Evolutionary conservation across 106 monocot species (phyloP), one percentile per base, ranked within the genome.

Genomic region (Dendrobium officinale): DNA sequence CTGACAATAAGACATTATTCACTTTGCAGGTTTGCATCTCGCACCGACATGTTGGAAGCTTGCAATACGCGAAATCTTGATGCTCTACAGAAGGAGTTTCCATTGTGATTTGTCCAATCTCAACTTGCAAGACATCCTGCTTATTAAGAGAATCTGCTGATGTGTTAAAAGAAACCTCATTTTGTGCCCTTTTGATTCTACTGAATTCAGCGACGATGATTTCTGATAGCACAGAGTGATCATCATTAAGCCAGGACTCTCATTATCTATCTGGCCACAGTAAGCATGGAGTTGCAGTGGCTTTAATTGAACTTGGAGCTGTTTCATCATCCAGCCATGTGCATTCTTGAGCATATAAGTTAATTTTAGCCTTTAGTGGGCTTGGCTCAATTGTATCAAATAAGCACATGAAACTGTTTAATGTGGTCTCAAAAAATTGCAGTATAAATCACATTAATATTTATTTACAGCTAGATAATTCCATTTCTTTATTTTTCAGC

Each of bases 61-160:
- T 98, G 97, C 44, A 89, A 91, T 77, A 81, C 89, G 19, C 78
- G 94, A 59, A 94, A 98, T 58, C 88, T 98, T 64, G 94, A 98
- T 76, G 74, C 83, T 82, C 94, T 98, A 33, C 94, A 91, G 84
- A 98, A 98, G 83, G 96, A 97, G 75, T 98, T 94, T 73, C 97
- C 94, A 2, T 86, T 98, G 37, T 94, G 82, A 95, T 66, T 76
- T 49, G 13, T 0, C 76, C 61, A 16, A 51, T 76, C 49, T 11
- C 20, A 48, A 3, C 16, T 13, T 37, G 70, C 37, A 15, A 70
- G 51, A 13, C 51, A 51, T 51, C 64, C 64, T 22, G 9, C 22
- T 64, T 26, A 6, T 8, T 24, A 26, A 66, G 26, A 24, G 6
- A 22, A 66, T 8, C 6, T 66, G 1, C 6, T 66, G 24, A 66